Evolutionary conservation across 2,329 filamentous ascomycete species (phyloP).

Genomic region (Seiridium cupressi): DNA sequence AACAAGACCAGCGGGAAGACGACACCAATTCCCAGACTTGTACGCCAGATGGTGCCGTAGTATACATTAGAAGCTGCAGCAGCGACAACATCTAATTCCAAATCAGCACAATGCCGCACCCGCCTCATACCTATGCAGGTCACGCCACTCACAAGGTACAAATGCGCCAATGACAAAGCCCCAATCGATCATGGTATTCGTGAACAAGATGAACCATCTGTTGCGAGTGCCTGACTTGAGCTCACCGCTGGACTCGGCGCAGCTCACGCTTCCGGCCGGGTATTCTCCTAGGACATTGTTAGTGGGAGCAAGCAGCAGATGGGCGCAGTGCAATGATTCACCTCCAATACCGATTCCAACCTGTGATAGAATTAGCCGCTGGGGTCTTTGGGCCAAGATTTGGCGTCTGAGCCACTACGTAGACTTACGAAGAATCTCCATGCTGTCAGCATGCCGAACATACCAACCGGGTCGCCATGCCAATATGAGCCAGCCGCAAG

Average conservation of each 20-base stretch:
- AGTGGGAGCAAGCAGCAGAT: not conserved
- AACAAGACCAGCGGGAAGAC: slow-evolving; percentile 75
- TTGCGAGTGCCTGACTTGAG: slow-evolving; percentile 80
- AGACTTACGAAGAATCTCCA: slow-evolving; percentile 77
- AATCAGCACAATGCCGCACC: not conserved
- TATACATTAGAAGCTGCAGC: slow-evolving; percentile 59
- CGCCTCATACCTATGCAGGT: not conserved
- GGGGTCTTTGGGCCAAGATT: not conserved
- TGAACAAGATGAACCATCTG: slow-evolving; percentile 88
- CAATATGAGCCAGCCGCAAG: slow-evolving; percentile 76
- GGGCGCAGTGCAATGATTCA: slow-evolving; percentile 22
- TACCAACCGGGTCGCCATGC: slow-evolving; percentile 63
- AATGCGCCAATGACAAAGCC: slow-evolving; percentile 82
- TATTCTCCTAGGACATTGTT: slow-evolving; percentile 57
- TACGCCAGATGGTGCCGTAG: slow-evolving; percentile 75
- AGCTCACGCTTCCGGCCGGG: slow-evolving; percentile 79
- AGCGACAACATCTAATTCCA: slow-evolving; percentile 41
- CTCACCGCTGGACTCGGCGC: slow-evolving; percentile 80
- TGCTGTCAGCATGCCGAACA: slow-evolving; percentile 76
- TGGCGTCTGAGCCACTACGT: not conserved
- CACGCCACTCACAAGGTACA: slow-evolving; percentile 53
- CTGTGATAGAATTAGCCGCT: slow-evolving; percentile 14
- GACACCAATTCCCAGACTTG: slow-evolving; percentile 74
- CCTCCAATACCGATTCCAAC: slow-evolving; percentile 76
- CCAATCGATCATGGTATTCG: slow-evolving; percentile 80